These are phyloP conservation scores for Rutstroemia sp. DNA, from an alignment of 2,329 filamentous ascomycete species.

Conservation along the genomic window DNA sequence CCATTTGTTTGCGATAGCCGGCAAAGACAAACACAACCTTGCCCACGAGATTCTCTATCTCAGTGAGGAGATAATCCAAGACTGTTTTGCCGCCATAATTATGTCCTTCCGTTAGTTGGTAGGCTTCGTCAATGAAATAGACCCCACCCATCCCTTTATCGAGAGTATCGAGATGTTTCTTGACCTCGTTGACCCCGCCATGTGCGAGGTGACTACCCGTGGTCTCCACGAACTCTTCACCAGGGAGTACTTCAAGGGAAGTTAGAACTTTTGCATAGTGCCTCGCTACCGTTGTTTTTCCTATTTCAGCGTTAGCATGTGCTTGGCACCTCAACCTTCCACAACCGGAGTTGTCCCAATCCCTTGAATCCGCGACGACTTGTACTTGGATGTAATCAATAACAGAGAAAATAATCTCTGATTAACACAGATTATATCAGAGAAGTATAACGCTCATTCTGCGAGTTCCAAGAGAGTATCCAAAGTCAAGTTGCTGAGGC, in stretches of 20 bases:
- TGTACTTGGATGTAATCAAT: too few species aligned
- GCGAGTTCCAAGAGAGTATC: too few species aligned
- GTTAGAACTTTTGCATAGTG: constrained; percentile 61
- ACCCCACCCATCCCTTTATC: constrained; percentile 60
- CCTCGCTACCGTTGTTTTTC: constrained; percentile 65
- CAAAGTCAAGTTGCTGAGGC: neutral
- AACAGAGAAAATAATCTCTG: too few species aligned
- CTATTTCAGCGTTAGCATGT: constrained; percentile 47
- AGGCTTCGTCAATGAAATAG: constrained; percentile 73
- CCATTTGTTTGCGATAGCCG: constrained; percentile 69
- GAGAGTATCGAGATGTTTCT: constrained; percentile 50
- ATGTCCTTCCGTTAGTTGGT: constrained; percentile 58
- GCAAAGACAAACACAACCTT: constrained; percentile 67
- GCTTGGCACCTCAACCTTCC: too few species aligned
- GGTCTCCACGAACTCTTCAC: constrained; percentile 54
- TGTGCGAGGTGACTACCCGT: constrained; percentile 61
- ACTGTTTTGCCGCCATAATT: constrained; percentile 52
- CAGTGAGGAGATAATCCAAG: constrained; percentile 63
- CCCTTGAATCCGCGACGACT: neutral
- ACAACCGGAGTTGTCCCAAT: neutral
- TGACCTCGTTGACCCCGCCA: constrained; percentile 49
- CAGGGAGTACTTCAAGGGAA: constrained; percentile 54
- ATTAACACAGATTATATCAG: too few species aligned
- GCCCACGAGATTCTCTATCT: constrained; percentile 64
- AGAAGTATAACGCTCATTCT: too few species aligned